Conservation (phyloP, 768 basidiomycete species). For the Sistotremastrum niveocremeum region DNA sequence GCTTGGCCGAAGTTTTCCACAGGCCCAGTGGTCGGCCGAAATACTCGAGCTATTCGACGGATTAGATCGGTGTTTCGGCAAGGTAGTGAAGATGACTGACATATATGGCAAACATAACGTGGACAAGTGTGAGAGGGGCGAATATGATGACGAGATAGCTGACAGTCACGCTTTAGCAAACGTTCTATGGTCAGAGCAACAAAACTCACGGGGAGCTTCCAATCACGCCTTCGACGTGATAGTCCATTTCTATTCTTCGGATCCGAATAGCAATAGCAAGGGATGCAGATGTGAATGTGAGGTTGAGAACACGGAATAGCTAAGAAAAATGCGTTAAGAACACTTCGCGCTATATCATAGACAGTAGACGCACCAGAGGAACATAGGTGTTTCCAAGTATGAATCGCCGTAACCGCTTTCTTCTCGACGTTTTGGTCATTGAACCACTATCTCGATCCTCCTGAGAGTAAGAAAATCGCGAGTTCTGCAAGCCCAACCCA, state of each 20-base stretch:
- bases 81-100: constrained; percentile 29
- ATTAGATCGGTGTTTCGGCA: constrained; percentile 11
- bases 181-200: constrained; percentile 11
- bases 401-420: constrained; percentile 46
- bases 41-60: constrained; percentile 60
- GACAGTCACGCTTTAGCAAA: constrained; percentile 8
- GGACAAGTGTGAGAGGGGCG: constrained; percentile 66
- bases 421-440: constrained; percentile 17
- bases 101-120: constrained; percentile 79
- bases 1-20: constrained; percentile 79
- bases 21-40: constrained; percentile 86
- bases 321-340: constrained; percentile 15
- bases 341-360: background rate
- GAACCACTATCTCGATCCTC: background rate
- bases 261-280: constrained; percentile 71
- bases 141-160: constrained; percentile 80
- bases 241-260: constrained; percentile 38
- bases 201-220: constrained; percentile 60
- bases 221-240: constrained; percentile 49
- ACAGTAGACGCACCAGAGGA: constrained; percentile 44
- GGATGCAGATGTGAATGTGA: constrained; percentile 67
- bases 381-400: constrained; percentile 66
- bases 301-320: constrained; percentile 78
- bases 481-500: constrained; percentile 13
- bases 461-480: constrained; percentile 9